Evolutionary conservation across 2,329 filamentous ascomycete species (phyloP), one percentile per base, ranked within the genome.

Genomic region (Fusarium sarcochroum): DNA sequence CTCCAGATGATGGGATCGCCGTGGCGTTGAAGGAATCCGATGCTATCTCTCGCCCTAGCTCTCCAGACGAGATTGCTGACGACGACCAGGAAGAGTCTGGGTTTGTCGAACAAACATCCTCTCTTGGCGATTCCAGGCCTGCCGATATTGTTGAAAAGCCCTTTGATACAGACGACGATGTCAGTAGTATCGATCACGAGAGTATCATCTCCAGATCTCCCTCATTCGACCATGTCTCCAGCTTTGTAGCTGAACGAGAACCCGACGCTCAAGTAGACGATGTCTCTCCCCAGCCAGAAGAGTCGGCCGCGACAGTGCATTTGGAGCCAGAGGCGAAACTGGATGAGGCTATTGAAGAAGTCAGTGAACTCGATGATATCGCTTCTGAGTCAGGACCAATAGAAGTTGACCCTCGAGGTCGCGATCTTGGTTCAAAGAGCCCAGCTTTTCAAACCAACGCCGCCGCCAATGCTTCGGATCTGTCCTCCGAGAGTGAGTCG

Each of bases 221-320:
- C 34, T 51, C 64, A 37, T 7, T 32, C 18, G 32, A 54, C 21
- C 44, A 23, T 15, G 21, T 23, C 13, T 50, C 61, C 7, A 44
- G 38, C 25, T 23, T 30, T 17, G 37, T 18, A 20, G 17, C 34
- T 14, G 49, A 32, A 20, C 42, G 21, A 17, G 51, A 37, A 25
- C 41, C 40, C 10, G 34, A 54, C n/a, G 37, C 30, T 14, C 59
- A 68, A 20, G 34, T 32, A 38, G 38, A 61, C 9, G 20, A 27
- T 20, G 25, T 18, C 15, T 35, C 46, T 20, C 47, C 21, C n/a
- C 20, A 54, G 13, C 6, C 14, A 34, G 32, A 51, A 9, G 34
- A 41, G 17, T 32, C 37, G 8, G 17, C 9, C 25, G 20, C 27
- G 40, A 27, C 11, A n/a, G 23, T 25, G 23, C n/a, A 47, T 18